Evolutionary conservation across 192 early-diverging fungal species (phyloP), one percentile per base, ranked within the genome.

Genomic region (Chytriomyces sp.): DNA sequence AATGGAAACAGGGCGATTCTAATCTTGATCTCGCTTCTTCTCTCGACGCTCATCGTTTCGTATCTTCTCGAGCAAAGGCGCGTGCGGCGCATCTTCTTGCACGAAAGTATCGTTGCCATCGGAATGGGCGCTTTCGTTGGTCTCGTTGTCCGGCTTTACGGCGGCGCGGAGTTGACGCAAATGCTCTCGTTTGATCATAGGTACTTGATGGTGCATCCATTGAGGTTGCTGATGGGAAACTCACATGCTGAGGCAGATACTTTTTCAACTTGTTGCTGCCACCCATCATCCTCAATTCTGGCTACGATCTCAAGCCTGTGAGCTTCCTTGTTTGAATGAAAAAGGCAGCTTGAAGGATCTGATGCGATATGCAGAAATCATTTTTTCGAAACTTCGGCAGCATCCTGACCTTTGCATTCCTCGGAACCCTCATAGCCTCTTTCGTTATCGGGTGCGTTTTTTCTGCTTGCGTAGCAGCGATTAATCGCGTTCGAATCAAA

Each of bases 221-320:
- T 28, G 55, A 19, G 28, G 17, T 17, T 57, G 17, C 55, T 57
- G 17, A 12, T 10, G n/a, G 30, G 12, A 12, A 0, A 19, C 1
- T 8, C 55, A 26, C 55, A 8, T 30, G 0, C n/a, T 30, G 55
- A 26, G 44, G 14, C 73, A 89, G 88, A 0, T 91, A 94, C 59
- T 99, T 99, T 72, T 99, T 99, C 86, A 99, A 97, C 77, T 78
- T 99, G 66, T 74, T 99, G 5, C 86, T 99, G 59, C 97, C 97
- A 22, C 97, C 97, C 3, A 98, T 99, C 68, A 98, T 99, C 74
- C 83, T 99, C 22, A 94, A 97, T 75, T 96, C 94, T 38, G 96
- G 96, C 8, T 99, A 95, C 75, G 93, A 94, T 64, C 84, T 99
- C 84, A 94, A 98, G 68, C 88, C 91, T 80, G 91, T 90, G 74